Percentiles rank a stretch among this genome's conserved stretches.
Evolutionary conservation across 495 filamentous ascomycete genomes (phyloP).

Genomic region (Mycothermus thermophilus): DNA sequence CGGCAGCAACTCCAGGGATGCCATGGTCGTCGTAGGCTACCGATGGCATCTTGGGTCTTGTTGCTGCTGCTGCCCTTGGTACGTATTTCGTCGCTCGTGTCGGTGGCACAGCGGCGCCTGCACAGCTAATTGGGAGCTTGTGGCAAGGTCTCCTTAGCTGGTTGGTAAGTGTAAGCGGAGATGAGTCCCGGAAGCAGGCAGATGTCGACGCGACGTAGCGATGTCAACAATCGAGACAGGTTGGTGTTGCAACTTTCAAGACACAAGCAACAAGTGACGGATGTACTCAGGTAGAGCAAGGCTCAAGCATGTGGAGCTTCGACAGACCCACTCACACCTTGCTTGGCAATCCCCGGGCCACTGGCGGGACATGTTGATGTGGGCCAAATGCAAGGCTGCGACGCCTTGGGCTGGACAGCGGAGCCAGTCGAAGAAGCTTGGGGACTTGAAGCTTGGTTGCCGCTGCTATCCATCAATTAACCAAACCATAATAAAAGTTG

Average conservation of each 20-base stretch:
- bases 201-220: no score
- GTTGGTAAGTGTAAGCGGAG: neutral
- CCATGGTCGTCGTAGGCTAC: conserved; percentile 29
- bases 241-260: neutral
- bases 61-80: no score
- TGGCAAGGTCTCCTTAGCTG: neutral
- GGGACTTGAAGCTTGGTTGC: conserved; percentile 1
- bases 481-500: no score
- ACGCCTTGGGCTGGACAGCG: conserved; percentile 1
- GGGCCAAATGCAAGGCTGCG: no score
- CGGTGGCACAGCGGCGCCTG: neutral
- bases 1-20: conserved; percentile 41
- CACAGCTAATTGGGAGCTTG: neutral
- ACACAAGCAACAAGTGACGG: neutral
- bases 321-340: neutral
- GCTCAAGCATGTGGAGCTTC: no score
- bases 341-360: neutral
- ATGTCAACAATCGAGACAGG: neutral
- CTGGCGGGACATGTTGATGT: no score
- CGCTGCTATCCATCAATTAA: no score
- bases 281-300: neutral
- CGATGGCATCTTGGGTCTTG: conserved; percentile 27
- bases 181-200: no score
- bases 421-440: conserved; percentile 3
- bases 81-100: no score